Conservation (phyloP, 2,329 filamentous ascomycete species). For the Macrophomina pseudophaseolina region DNA sequence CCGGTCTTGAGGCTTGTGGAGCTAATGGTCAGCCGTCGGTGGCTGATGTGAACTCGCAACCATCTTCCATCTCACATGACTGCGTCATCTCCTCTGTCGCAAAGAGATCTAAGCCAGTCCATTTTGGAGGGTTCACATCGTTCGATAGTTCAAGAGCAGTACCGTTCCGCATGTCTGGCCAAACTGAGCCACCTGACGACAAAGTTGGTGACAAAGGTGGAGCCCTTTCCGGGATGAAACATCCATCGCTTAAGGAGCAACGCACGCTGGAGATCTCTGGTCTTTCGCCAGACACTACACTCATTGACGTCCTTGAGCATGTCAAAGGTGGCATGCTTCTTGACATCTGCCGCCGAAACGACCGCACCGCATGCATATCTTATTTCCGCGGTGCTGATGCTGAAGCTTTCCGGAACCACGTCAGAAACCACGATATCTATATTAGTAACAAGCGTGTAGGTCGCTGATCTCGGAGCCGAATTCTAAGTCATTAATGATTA, state of each 20-base stretch:
- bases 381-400: slow-evolving; percentile 67
- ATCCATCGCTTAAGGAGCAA: slow-evolving; percentile 30
- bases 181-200: neutral
- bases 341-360: slow-evolving; percentile 68
- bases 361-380: slow-evolving; percentile 69
- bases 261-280: slow-evolving; percentile 69
- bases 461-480: slow-evolving; percentile 18
- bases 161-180: too few relatives aligned
- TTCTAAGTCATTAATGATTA: neutral
- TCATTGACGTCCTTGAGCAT: slow-evolving; percentile 67
- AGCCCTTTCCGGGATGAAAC: neutral
- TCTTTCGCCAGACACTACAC: slow-evolving; percentile 65
- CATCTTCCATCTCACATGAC: too few relatives aligned
- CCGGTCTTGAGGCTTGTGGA: neutral
- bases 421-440: slow-evolving; percentile 69
- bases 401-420: slow-evolving; percentile 66
- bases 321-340: slow-evolving; percentile 74
- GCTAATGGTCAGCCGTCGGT: neutral
- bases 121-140: too few relatives aligned
- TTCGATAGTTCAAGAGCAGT: neutral
- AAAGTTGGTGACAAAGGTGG: neutral
- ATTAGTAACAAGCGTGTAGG: slow-evolving; percentile 71
- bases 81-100: too few relatives aligned
- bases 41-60: too few relatives aligned
- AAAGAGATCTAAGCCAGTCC: too few relatives aligned